phyloP scores from a whole-genome alignment of 345 rosid genomes.

The Murraya koenigii region DNA sequence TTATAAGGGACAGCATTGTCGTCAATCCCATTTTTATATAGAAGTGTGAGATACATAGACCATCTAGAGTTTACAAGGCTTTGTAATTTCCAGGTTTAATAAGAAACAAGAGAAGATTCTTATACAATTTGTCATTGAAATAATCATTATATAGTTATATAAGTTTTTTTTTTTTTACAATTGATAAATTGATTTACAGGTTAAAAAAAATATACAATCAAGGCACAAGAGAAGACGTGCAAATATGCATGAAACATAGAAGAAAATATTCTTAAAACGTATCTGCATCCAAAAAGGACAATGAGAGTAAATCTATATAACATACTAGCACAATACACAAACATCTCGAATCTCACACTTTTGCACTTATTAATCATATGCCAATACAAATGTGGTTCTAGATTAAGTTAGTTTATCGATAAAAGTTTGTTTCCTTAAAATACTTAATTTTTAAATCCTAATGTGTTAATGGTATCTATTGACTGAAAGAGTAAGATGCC shows the following conservation, averaged over 20 bases:
- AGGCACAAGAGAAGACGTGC: not conserved
- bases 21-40: not conserved
- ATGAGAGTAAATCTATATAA: slow-evolving; percentile 7
- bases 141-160: too few species aligned
- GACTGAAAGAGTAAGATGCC: too few species aligned
- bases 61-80: not conserved
- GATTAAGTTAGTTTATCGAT: not conserved
- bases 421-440: not conserved
- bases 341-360: slow-evolving; percentile 10
- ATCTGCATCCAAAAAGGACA: not conserved
- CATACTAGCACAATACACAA: not conserved
- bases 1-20: not conserved
- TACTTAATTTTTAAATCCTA: not conserved
- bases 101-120: not conserved
- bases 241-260: not conserved
- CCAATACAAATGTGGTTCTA: slow-evolving; percentile 2
- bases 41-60: not conserved
- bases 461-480: not conserved
- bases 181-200: not conserved
- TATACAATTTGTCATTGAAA: not conserved
- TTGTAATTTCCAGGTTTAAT: not conserved
- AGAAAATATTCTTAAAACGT: not conserved
- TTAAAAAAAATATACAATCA: not conserved
- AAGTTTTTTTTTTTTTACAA: too few species aligned
- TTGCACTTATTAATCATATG: not conserved